Conservation (phyloP, 1,139 yeast genomes). For the Groenewaldozyma auringiensis region DNA sequence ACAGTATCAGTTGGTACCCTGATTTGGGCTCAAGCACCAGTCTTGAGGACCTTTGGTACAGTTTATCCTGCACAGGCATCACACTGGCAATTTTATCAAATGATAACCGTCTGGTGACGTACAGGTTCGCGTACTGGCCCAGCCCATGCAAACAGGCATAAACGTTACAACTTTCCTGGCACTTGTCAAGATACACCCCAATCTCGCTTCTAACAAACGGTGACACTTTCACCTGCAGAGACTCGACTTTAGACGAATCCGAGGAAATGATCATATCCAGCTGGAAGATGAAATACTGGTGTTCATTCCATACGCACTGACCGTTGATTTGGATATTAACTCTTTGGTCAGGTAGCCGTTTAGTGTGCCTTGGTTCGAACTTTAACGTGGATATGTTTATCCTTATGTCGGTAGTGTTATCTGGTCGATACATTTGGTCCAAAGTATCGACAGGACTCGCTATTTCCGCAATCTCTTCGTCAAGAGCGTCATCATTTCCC, state of each 20-base stretch:
- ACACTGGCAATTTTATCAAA: constrained; percentile 15
- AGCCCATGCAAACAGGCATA: constrained; percentile 19
- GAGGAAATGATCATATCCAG: not conserved
- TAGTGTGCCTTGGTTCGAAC: not conserved
- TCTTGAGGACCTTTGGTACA: constrained; percentile 17
- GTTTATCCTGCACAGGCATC: constrained; percentile 10
- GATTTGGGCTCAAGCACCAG: constrained; percentile 10
- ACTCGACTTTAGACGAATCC: constrained; percentile 1
- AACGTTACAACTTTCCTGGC: constrained; percentile 14
- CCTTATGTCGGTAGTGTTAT: not conserved
- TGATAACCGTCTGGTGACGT: constrained; percentile 14
- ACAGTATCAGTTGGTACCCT: constrained; percentile 10
- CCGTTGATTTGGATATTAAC: not conserved
- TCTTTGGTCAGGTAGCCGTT: not conserved
- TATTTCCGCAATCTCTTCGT: not conserved
- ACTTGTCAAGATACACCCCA: constrained; percentile 12
- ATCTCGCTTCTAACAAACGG: constrained; percentile 19
- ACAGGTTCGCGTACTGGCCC: constrained; percentile 19
- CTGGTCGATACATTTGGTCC: not conserved
- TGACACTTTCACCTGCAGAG: constrained; percentile 12
- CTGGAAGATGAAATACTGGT: not conserved
- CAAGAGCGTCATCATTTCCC: constrained; percentile 3
- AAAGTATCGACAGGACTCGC: not conserved
- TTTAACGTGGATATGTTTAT: not conserved
- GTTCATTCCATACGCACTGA: not conserved